Conservation (phyloP, 208 protist species). For the Crithidia fasciculata region DNA sequence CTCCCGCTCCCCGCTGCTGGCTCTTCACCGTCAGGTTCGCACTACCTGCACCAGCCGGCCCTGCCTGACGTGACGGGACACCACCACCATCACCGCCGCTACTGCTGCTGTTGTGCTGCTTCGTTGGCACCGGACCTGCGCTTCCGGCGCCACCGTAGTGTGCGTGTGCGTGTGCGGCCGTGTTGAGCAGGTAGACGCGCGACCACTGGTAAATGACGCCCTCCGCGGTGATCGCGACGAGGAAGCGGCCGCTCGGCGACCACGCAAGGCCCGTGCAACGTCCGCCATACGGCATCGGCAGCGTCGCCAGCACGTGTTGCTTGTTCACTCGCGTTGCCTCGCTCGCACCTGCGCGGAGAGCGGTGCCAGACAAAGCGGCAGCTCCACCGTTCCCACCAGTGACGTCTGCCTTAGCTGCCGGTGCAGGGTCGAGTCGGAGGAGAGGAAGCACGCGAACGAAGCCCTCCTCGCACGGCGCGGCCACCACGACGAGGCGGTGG, state of each 20-base stretch:
- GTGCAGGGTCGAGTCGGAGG: background rate
- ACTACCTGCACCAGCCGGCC: background rate
- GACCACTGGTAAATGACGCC: slow-evolving; percentile 70
- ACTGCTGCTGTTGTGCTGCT: background rate
- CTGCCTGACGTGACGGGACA: background rate
- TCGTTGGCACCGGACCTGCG: background rate
- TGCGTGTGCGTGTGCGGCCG: background rate
- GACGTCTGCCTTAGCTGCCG: background rate
- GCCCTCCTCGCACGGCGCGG: slow-evolving; percentile 63
- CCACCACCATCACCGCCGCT: background rate
- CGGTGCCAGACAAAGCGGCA: background rate
- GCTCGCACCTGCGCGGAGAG: background rate
- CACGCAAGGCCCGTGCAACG: slow-evolving; percentile 55
- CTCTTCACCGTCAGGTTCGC: background rate
- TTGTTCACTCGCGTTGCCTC: slow-evolving; percentile 9
- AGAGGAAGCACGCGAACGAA: slow-evolving; percentile 52
- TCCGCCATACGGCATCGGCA: slow-evolving; percentile 61
- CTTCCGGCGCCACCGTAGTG: background rate
- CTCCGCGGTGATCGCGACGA: slow-evolving; percentile 57
- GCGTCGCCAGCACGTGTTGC: slow-evolving; percentile 44
- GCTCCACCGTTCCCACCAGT: no score
- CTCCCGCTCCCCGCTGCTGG: background rate
- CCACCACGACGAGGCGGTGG: slow-evolving; percentile 38
- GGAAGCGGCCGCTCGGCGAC: slow-evolving; percentile 59
- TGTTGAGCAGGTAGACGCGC: slow-evolving; percentile 49